These are phyloP conservation scores for Globisporangium heterothallicum DNA, from an alignment of 352 stramenopile species.

Conservation along the genomic window DNA sequence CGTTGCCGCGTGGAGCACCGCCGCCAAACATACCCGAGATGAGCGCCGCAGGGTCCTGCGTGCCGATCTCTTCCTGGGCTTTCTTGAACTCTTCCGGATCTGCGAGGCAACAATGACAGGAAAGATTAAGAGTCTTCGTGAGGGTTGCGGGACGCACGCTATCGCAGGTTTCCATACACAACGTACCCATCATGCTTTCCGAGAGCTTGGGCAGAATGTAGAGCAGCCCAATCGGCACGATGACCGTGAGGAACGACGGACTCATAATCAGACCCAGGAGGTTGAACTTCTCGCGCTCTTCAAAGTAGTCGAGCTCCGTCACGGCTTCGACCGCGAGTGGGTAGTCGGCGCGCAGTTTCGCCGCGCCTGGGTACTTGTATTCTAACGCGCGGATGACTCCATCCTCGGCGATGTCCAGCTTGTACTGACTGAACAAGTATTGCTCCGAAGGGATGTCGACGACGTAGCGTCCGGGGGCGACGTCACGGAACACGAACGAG, in stretches of 20 bases:
- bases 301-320: slow-evolving; percentile 76
- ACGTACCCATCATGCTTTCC: slow-evolving; percentile 70
- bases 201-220: slow-evolving; percentile 80
- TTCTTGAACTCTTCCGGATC: slow-evolving; percentile 86
- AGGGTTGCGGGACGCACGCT: too few relatives aligned
- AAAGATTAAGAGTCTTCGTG: too few relatives aligned
- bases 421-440: slow-evolving; percentile 75
- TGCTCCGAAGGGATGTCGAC: slow-evolving; percentile 61
- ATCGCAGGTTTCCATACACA: too few relatives aligned
- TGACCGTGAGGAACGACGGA: slow-evolving; percentile 76
- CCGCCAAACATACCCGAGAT: slow-evolving; percentile 74
- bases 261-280: slow-evolving; percentile 69
- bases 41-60: slow-evolving; percentile 59
- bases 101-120: too few relatives aligned
- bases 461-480: slow-evolving; percentile 64
- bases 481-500: slow-evolving; percentile 69
- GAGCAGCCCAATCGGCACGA: slow-evolving; percentile 68
- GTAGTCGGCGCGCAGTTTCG: slow-evolving; percentile 54
- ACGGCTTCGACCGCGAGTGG: slow-evolving; percentile 59
- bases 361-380: slow-evolving; percentile 75
- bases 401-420: slow-evolving; percentile 49
- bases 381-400: slow-evolving; percentile 59
- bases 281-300: slow-evolving; percentile 81
- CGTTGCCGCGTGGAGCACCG: slow-evolving; percentile 26
- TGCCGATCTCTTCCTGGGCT: slow-evolving; percentile 77